Percentiles rank a stretch among this genome's conserved stretches.
Conservation (phyloP, 2,329 filamentous ascomycete species). For the Talaromyces amestolkiae region DNA sequence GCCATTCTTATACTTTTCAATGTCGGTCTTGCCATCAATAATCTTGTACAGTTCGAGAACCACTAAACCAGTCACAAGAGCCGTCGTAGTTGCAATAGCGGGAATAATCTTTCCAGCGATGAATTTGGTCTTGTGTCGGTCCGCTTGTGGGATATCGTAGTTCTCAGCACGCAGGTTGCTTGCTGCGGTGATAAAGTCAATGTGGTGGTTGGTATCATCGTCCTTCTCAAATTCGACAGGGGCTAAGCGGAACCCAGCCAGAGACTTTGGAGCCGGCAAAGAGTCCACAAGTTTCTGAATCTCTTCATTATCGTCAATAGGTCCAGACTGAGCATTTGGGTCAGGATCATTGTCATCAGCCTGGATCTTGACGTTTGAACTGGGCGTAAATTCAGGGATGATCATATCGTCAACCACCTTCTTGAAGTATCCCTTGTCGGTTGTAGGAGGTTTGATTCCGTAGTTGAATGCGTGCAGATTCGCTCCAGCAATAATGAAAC, state of each 20-base stretch:
- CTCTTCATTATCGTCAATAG: conserved; percentile 69
- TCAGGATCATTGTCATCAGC: conserved; percentile 93
- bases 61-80: conserved; percentile 89
- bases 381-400: conserved; percentile 89
- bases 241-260: conserved; percentile 83
- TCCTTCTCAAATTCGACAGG: conserved; percentile 99
- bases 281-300: conserved; percentile 68
- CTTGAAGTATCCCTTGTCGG: conserved; percentile 68
- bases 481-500: conserved; percentile 81
- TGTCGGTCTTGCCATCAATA: conserved; percentile 89
- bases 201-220: conserved; percentile 95
- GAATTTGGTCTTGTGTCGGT: conserved; percentile 98
- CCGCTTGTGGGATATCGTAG: conserved; percentile 91
- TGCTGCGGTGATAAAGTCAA: conserved; percentile 96
- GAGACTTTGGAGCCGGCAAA: conserved; percentile 73
- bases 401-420: conserved; percentile 89
- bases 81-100: conserved; percentile 95
- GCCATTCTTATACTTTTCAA: conserved; percentile 99
- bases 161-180: conserved; percentile 96
- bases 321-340: conserved; percentile 66
- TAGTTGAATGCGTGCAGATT: conserved; percentile 98
- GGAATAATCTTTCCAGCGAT: conserved; percentile 99
- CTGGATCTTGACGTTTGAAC: conserved; percentile 91
- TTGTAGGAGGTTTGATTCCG: conserved; percentile 80
- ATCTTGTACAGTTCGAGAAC: conserved; percentile 95